Conservation (phyloP, 2,329 filamentous ascomycete genomes). For the Pseudocercospora crystallina region DNA sequence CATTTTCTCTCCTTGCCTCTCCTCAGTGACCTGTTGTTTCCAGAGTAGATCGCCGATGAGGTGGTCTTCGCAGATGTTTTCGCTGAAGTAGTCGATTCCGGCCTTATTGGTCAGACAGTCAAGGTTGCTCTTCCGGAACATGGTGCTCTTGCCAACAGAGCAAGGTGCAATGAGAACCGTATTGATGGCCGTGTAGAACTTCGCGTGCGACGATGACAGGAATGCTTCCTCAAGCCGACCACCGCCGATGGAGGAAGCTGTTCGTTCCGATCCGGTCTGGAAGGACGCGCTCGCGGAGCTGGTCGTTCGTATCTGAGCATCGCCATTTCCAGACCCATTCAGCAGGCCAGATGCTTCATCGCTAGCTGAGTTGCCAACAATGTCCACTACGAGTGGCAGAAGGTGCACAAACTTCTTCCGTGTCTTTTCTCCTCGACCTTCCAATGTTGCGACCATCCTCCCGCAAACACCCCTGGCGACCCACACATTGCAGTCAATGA, state of each 20-base stretch:
- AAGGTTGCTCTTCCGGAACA: slow-evolving; percentile 93
- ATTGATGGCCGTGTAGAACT: slow-evolving; percentile 98
- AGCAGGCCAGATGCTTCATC: slow-evolving; percentile 29
- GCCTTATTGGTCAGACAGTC: slow-evolving; percentile 65
- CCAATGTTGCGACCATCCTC: slow-evolving; percentile 84
- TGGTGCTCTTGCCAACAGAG: slow-evolving; percentile 94
- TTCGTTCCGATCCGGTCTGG: slow-evolving; percentile 23
- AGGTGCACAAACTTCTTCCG: slow-evolving; percentile 90
- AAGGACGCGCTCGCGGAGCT: slow-evolving; percentile 26
- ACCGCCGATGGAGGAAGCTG: slow-evolving; percentile 54
- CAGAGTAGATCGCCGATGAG: slow-evolving; percentile 90
- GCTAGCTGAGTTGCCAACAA: slow-evolving; percentile 34
- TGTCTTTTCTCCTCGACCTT: slow-evolving; percentile 59
- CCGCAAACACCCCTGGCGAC: slow-evolving; percentile 74
- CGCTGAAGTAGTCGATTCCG: slow-evolving; percentile 89
- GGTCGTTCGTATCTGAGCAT: slow-evolving; percentile 24
- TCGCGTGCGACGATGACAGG: slow-evolving; percentile 88
- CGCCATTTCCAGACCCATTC: slow-evolving; percentile 5
- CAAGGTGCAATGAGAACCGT: slow-evolving; percentile 87
- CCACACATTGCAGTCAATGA: slow-evolving; percentile 97
- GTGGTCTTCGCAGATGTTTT: slow-evolving; percentile 97
- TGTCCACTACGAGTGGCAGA: slow-evolving; percentile 84
- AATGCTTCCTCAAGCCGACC: slow-evolving; percentile 92
- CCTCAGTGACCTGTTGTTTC: slow-evolving; percentile 58
- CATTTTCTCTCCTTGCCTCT: slow-evolving; percentile 46